Evolutionary conservation across 2,329 filamentous ascomycete species (phyloP), one percentile per base, ranked within the genome.

Genomic region (Claviceps purpurea): DNA sequence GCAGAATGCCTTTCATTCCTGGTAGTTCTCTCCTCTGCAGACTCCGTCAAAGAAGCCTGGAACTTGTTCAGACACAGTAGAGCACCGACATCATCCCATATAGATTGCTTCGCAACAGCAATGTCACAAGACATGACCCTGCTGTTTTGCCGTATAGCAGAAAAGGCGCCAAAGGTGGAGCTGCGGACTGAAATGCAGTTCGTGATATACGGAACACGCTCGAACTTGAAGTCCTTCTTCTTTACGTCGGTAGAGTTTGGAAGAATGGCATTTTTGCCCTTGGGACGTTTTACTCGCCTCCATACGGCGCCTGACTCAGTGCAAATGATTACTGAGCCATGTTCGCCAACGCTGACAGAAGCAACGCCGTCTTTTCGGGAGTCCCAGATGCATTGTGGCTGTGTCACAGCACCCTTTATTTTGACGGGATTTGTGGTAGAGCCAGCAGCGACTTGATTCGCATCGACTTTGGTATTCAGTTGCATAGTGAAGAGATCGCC

Each of bases 381-480:
- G 34, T 85, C 87, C 93, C 93, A 98, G 26, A 96, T 83, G 53
- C 87, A 84, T 56, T 87, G 81, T 0, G 91, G 88, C 40, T 74
- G 69, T 0, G 87, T 89, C 3, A 96, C 73, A 2, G 89, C 87
- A 56, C 85, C 85, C 57, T 85, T 87, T 54, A 95, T 94, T 64
- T 95, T 95, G 49, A 84, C 80, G 0, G 91, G 90, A 62, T 96
- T 96, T 0, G 91, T 96, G 0, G 91, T 96, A 0, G 90, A 96
- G 2, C 81, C 77, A 8, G 73, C 77, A 8, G 73, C 75, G 1
- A 69, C 63, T 43, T 81, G 76, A 49, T 76, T 76, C 2, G 73
- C 69, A 52, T 91, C 87, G 5, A 73, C 69, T 53, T 81, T 84
- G 55, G 81, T 76, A 56, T 81, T 88, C 26, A 95, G 78, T 49